A percentile compares a stretch with the other conserved stretches of the same genome.
These are phyloP conservation scores for Aspergillus carbonarius DNA, from an alignment of 2,329 filamentous ascomycete genomes.

Conservation along the genomic window DNA sequence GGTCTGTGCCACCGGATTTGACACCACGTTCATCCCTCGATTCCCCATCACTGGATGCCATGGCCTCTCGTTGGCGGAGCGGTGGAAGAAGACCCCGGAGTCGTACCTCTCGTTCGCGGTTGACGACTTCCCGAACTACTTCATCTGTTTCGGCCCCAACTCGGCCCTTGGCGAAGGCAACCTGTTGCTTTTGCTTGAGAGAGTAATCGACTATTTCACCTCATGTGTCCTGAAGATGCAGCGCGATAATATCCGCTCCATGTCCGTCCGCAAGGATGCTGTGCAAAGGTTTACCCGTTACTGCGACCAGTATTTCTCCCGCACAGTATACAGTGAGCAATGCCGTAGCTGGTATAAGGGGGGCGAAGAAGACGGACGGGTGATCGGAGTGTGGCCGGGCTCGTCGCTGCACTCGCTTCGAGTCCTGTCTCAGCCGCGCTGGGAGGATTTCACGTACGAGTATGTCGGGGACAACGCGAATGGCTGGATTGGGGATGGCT, in stretches of 20 bases:
- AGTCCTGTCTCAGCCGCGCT: conserved; percentile 34
- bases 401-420: conserved; percentile 41
- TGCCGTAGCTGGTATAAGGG: conserved; percentile 44
- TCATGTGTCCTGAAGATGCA: conserved; percentile 37
- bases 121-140: conserved; percentile 38
- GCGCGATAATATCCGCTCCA: conserved; percentile 34
- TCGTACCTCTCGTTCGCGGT: conserved; percentile 37
- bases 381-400: conserved; percentile 38
- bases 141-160: conserved; percentile 36
- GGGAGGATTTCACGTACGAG: conserved; percentile 41
- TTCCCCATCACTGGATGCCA: conserved; percentile 36
- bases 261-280: conserved; percentile 26
- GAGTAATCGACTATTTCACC: conserved; percentile 35
- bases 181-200: conserved; percentile 35
- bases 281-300: conserved; percentile 31
- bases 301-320: conserved; percentile 36
- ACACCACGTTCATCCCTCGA: conserved; percentile 36
- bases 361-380: conserved; percentile 30
- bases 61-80: conserved; percentile 27
- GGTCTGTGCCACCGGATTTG: conserved; percentile 41
- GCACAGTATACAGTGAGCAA: conserved; percentile 35
- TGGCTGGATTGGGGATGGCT: conserved; percentile 37
- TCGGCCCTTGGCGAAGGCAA: conserved; percentile 34
- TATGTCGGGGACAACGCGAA: conserved; percentile 35
- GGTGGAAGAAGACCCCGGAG: conserved; percentile 34